Conservation (phyloP, 129 eudicot species). For the Saussurea involucrata region DNA sequence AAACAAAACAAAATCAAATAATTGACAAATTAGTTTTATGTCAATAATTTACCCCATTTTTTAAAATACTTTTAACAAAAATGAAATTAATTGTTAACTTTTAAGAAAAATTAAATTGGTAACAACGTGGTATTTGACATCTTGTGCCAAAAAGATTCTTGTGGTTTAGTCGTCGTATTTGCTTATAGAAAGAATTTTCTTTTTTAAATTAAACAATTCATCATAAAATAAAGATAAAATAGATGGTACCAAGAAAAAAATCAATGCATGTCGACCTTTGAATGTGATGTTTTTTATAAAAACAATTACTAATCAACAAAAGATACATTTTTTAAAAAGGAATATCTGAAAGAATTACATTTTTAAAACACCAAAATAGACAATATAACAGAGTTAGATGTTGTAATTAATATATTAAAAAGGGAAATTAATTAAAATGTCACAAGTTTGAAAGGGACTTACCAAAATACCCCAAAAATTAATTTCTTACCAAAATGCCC, state of each 20-base stretch:
- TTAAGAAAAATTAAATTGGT: background rate
- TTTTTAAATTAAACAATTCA: background rate
- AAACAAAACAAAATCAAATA: background rate
- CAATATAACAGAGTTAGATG: background rate
- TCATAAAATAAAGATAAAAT: background rate
- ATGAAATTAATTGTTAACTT: background rate
- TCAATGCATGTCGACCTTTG: background rate
- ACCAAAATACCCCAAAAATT: too few species aligned
- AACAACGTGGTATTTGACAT: background rate
- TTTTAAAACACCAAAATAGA: background rate
- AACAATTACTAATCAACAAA: background rate
- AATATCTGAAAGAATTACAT: background rate
- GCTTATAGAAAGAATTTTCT: background rate
- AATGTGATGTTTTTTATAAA: background rate
- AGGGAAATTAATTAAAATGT: too few species aligned
- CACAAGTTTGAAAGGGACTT: too few species aligned
- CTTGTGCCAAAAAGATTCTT: background rate
- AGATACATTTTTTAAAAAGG: too few species aligned
- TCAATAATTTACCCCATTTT: background rate
- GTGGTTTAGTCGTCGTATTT: background rate
- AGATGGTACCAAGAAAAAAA: background rate
- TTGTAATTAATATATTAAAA: background rate
- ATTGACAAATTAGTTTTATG: too few species aligned
- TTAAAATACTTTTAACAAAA: background rate
- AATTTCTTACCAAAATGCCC: too few species aligned